Evolutionary conservation across 208 protist species (phyloP).

Genomic region (Jaenimonas drosophilae): DNA sequence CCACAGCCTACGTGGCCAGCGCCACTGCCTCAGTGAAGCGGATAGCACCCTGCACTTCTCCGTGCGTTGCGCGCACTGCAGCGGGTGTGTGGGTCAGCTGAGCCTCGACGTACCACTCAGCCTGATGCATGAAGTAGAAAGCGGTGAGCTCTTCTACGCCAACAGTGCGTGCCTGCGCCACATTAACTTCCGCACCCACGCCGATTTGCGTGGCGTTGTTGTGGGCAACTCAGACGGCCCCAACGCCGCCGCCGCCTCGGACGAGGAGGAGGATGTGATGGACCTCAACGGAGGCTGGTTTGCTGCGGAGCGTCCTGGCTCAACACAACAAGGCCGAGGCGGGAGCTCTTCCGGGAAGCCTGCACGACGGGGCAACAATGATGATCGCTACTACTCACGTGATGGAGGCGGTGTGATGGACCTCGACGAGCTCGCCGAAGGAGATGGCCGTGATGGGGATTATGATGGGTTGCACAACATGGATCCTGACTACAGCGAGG

Average conservation of each 20-base stretch:
- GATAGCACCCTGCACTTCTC: conserved; percentile 16
- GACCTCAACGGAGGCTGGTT: not conserved
- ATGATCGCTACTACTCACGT: too few relatives aligned
- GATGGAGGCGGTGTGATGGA: too few relatives aligned
- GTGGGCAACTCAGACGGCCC: not conserved
- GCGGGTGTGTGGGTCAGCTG: conserved; percentile 51
- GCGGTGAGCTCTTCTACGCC: conserved; percentile 15
- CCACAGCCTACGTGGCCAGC: not conserved
- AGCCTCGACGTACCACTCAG: conserved; percentile 7
- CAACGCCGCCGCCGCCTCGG: not conserved
- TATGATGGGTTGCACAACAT: too few relatives aligned
- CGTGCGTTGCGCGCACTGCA: conserved; percentile 46
- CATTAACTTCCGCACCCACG: conserved; percentile 1
- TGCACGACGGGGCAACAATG: too few relatives aligned
- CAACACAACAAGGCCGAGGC: too few relatives aligned
- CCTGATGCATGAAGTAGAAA: not conserved
- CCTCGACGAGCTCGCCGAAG: too few relatives aligned
- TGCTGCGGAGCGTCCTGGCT: too few relatives aligned
- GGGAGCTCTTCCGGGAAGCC: too few relatives aligned
- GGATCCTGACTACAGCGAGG: too few relatives aligned
- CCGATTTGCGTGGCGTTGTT: conserved; percentile 2
- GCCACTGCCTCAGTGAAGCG: not conserved
- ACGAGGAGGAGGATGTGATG: not conserved
- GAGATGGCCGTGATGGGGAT: too few relatives aligned
- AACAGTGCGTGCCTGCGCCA: conserved; percentile 22